Percentiles rank a stretch among this genome's conserved stretches.
Evolutionary conservation across 305 asterid genomes (phyloP).

Genomic region (Fraxinus nigra): DNA sequence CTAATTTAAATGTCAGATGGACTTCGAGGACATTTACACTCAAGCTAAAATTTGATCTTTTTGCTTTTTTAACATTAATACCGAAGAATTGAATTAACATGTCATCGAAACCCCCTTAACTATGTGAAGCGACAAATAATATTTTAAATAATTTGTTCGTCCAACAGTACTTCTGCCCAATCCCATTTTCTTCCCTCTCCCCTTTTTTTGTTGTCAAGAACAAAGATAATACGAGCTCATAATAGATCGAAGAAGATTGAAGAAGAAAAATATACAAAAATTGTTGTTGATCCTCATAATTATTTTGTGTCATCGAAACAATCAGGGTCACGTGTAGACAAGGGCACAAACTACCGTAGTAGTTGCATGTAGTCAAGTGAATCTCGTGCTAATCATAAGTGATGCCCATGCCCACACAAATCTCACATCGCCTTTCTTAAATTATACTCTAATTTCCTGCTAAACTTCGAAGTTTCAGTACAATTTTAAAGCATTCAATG

Average conservation of each 20-base stretch:
- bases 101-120: too few species aligned
- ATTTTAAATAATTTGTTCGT: too few species aligned
- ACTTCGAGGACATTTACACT: too few species aligned
- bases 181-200: too few species aligned
- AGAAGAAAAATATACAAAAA: background rate
- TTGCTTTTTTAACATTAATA: too few species aligned
- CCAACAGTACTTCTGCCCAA: too few species aligned
- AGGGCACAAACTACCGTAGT: background rate
- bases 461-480: background rate
- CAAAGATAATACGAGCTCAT: too few species aligned
- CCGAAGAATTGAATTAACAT: background rate
- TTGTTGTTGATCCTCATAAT: background rate
- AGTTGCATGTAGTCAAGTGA: background rate
- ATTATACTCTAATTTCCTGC: background rate
- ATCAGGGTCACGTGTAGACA: background rate
- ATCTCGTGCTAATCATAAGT: background rate
- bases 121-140: too few species aligned
- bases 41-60: background rate
- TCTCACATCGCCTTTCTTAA: background rate
- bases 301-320: background rate
- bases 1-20: too few species aligned
- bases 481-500: background rate
- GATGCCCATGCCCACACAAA: background rate
- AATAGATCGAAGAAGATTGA: background rate
- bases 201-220: too few species aligned